Evolutionary conservation across 305 asterid genomes (phyloP).

Genomic region (Fraxinus nigra): DNA sequence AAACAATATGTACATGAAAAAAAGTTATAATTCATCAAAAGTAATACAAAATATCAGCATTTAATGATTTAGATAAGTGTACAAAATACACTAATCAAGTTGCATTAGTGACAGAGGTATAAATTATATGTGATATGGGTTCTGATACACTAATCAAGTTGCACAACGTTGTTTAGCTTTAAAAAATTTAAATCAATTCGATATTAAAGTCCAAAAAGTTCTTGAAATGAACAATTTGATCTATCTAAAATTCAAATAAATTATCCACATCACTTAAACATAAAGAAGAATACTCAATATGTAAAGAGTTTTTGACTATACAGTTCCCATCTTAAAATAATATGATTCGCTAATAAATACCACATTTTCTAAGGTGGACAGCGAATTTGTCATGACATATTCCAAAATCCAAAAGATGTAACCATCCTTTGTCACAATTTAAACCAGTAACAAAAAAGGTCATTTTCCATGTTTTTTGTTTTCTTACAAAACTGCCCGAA

Average conservation of each 20-base stretch:
- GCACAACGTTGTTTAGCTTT: neutral
- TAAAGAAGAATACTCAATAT: neutral
- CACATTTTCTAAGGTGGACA: neutral
- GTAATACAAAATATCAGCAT: too few species aligned
- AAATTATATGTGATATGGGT: too few species aligned
- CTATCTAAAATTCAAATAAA: neutral
- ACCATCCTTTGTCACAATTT: neutral
- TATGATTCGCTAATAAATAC: neutral
- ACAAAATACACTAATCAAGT: too few species aligned
- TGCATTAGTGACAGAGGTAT: too few species aligned
- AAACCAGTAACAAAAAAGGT: constrained; percentile 14
- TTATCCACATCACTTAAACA: neutral
- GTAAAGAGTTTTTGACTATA: neutral
- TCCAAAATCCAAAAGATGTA: neutral
- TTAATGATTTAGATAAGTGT: too few species aligned
- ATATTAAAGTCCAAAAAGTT: neutral
- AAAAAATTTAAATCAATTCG: too few species aligned
- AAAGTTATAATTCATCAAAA: too few species aligned
- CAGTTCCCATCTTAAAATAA: too few species aligned
- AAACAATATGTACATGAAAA: too few species aligned
- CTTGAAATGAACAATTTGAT: neutral
- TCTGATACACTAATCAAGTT: neutral
- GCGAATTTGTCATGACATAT: neutral
- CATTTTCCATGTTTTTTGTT: constrained; percentile 10
- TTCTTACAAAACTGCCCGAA: constrained; percentile 10